Evolutionary conservation across 352 stramenopile genomes (phyloP).

Genomic region (Pythium rishiriense): DNA sequence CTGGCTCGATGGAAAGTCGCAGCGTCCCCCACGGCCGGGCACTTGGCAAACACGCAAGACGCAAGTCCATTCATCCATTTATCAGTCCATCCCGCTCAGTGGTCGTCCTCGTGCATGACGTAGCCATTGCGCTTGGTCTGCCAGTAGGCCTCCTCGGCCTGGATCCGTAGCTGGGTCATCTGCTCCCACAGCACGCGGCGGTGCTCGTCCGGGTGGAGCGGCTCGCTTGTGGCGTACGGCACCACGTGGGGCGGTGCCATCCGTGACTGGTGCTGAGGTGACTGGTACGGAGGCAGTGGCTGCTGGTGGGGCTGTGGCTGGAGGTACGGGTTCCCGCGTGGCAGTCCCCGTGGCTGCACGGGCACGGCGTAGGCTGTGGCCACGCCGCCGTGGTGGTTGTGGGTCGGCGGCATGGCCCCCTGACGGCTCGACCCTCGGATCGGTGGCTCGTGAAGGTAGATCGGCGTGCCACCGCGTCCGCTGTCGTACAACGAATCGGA

Average conservation of each 20-base stretch:
- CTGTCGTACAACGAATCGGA: constrained; percentile 15
- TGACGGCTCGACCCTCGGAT: neutral
- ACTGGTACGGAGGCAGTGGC: neutral
- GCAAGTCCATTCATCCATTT: neutral
- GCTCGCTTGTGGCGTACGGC: constrained; percentile 4
- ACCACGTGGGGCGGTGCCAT: neutral
- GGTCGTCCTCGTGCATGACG: constrained; percentile 16
- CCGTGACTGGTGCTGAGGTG: neutral
- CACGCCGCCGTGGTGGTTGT: too few relatives aligned
- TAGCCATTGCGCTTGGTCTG: constrained; percentile 44
- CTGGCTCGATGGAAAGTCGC: too few relatives aligned
- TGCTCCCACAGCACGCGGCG: constrained; percentile 41
- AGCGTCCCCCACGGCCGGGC: too few relatives aligned
- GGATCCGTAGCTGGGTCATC: constrained; percentile 57
- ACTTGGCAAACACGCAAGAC: neutral
- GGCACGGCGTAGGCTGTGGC: neutral
- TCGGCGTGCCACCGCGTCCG: neutral
- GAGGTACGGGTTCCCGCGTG: neutral
- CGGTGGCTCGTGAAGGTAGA: constrained; percentile 2
- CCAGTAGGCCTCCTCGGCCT: constrained; percentile 62
- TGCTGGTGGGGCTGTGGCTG: neutral
- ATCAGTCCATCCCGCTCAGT: neutral
- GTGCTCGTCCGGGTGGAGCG: constrained; percentile 5
- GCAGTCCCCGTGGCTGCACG: neutral
- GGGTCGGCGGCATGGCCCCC: neutral